These are phyloP conservation scores for Fagus crenata DNA, from an alignment of 306 rosid species.

Conservation along the genomic window DNA sequence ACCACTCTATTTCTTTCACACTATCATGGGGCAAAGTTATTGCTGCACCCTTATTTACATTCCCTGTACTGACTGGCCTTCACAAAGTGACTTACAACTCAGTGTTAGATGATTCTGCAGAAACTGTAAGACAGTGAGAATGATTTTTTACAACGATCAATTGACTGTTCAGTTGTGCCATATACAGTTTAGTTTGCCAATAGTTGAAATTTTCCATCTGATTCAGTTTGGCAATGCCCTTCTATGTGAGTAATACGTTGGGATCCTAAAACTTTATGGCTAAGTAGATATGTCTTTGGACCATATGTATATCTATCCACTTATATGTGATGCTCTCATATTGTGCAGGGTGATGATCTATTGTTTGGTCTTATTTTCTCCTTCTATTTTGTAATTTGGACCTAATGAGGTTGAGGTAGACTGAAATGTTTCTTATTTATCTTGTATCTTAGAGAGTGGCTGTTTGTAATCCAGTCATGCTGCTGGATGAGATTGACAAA, in stretches of 20 bases:
- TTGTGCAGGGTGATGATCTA: background rate
- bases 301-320: background rate
- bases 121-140: background rate
- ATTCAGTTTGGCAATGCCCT: background rate
- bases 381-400: background rate
- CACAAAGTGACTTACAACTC: background rate
- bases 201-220: background rate
- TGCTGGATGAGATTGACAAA: slow-evolving; percentile 95
- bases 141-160: background rate
- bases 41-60: background rate
- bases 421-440: slow-evolving; percentile 27
- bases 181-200: background rate
- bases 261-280: background rate
- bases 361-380: slow-evolving; percentile 1
- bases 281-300: background rate
- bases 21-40: background rate
- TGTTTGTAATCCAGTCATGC: slow-evolving; percentile 94
- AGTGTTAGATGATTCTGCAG: background rate
- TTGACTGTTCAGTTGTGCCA: background rate
- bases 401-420: background rate
- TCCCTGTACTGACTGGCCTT: background rate
- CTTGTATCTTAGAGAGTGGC: slow-evolving; percentile 58
- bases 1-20: background rate
- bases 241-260: background rate
- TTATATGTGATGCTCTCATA: background rate